Percentiles rank a stretch among this genome's conserved stretches.
Evolutionary conservation across 2,329 filamentous ascomycete genomes (phyloP).

Genomic region (Colletotrichum sublineola): DNA sequence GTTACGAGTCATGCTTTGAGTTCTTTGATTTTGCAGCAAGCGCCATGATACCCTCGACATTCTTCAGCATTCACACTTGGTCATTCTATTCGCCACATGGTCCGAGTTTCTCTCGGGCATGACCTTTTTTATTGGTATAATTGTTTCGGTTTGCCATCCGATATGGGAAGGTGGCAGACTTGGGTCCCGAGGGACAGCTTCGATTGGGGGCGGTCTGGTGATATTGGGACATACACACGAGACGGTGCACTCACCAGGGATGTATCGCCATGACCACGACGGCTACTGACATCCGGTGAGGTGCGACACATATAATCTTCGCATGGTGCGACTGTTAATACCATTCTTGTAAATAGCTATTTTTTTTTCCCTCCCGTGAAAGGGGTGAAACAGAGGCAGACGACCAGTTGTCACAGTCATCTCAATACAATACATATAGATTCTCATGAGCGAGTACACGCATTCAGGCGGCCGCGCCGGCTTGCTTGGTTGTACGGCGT

Average conservation of each 20-base stretch:
- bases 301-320: slow-evolving; percentile 26
- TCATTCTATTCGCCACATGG: slow-evolving; percentile 15
- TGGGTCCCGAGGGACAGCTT: slow-evolving; percentile 11
- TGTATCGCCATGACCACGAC: neutral
- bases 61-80: slow-evolving; percentile 27
- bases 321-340: slow-evolving; percentile 25
- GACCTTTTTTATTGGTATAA: slow-evolving; percentile 14
- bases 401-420: neutral
- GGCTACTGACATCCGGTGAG: slow-evolving; percentile 20
- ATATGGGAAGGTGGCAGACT: slow-evolving; percentile 8
- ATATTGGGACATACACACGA: slow-evolving; percentile 1
- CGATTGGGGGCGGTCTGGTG: slow-evolving; percentile 13
- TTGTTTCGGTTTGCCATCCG: slow-evolving; percentile 15
- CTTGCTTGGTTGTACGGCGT: neutral
- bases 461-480: neutral
- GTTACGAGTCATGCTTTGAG: slow-evolving; percentile 42
- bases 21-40: slow-evolving; percentile 42
- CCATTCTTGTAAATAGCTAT: slow-evolving; percentile 27
- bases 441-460: neutral
- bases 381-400: neutral
- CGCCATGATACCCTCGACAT: slow-evolving; percentile 41
- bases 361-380: neutral
- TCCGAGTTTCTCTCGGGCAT: slow-evolving; percentile 14
- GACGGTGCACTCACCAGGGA: slow-evolving; percentile 3
- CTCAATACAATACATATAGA: slow-evolving; percentile 7